A percentile compares a stretch with the other conserved stretches of the same genome.
These are phyloP conservation scores for Fusarium sp. DNA, from an alignment of 2,329 filamentous ascomycete genomes.

Conservation along the genomic window DNA sequence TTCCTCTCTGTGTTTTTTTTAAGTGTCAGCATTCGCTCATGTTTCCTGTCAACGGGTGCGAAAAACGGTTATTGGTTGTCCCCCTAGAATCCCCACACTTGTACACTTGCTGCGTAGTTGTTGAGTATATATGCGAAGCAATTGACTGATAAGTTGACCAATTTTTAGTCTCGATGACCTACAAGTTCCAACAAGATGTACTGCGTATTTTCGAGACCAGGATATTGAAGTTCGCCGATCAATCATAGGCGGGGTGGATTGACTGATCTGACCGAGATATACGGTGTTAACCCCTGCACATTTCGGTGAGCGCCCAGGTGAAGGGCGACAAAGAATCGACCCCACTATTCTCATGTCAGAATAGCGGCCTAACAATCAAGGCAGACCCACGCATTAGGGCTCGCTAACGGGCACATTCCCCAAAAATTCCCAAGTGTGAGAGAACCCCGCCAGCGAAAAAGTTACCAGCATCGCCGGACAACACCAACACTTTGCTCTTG, in stretches of 20 bases:
- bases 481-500: conserved; percentile 50
- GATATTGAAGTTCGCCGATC: conserved; percentile 34
- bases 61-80: conserved; percentile 34
- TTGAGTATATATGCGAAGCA: conserved; percentile 41
- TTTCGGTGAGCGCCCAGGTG: conserved; percentile 33
- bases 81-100: conserved; percentile 43
- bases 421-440: conserved; percentile 42
- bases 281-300: background rate
- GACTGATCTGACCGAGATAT: conserved; percentile 17
- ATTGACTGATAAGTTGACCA: conserved; percentile 37
- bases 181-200: conserved; percentile 3
- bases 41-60: conserved; percentile 28
- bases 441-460: conserved; percentile 53
- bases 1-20: conserved; percentile 40
- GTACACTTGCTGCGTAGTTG: conserved; percentile 42
- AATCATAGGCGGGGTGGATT: conserved; percentile 16
- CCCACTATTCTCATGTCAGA: conserved; percentile 9
- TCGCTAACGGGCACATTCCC: conserved; percentile 50
- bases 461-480: conserved; percentile 48
- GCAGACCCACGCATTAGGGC: conserved; percentile 51
- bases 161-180: background rate
- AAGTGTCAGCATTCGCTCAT: conserved; percentile 41
- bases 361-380: conserved; percentile 39
- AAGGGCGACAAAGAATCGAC: background rate
- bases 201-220: background rate